These are phyloP conservation scores for Phascolomyces articulosus DNA, from an alignment of 371 early-diverging fungal genomes.

Conservation along the genomic window DNA sequence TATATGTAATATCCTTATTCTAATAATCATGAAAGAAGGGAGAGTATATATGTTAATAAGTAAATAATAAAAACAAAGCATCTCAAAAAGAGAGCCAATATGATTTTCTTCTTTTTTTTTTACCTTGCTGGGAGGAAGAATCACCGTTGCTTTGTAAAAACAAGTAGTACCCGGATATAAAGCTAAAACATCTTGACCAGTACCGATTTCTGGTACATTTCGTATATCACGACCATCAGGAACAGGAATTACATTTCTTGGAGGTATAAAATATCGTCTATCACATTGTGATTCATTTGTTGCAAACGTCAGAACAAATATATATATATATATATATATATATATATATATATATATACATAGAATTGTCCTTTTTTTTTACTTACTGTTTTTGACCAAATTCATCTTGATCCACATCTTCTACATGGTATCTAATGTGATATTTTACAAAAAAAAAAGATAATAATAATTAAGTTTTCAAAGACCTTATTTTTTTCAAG, in stretches of 20 bases:
- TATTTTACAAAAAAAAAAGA: background rate
- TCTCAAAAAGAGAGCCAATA: too few species aligned
- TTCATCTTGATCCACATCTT: slow-evolving; percentile 78
- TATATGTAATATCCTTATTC: slow-evolving; percentile 54
- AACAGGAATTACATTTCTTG: slow-evolving; percentile 67
- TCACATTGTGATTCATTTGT: too few species aligned
- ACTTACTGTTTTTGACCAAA: slow-evolving; percentile 65
- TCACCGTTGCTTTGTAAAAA: slow-evolving; percentile 82
- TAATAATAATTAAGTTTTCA: too few species aligned
- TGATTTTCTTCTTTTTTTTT: too few species aligned
- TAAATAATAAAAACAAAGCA: too few species aligned
- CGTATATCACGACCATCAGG: slow-evolving; percentile 51
- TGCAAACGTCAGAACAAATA: too few species aligned
- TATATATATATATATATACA: too few species aligned
- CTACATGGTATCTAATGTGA: slow-evolving; percentile 65
- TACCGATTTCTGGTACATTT: slow-evolving; percentile 56
- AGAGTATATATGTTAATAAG: background rate
- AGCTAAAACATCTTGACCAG: slow-evolving; percentile 75
- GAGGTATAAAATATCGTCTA: slow-evolving; percentile 65
- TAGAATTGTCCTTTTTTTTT: too few species aligned
- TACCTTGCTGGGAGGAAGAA: slow-evolving; percentile 73
- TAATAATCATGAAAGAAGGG: too few species aligned
- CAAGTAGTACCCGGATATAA: slow-evolving; percentile 86
- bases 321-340: too few species aligned
- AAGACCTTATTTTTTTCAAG: too few species aligned